Percentiles rank a stretch among this genome's conserved stretches.
Conservation (phyloP, 371 early-diverging fungal genomes). For the Smittium mucronatum region DNA sequence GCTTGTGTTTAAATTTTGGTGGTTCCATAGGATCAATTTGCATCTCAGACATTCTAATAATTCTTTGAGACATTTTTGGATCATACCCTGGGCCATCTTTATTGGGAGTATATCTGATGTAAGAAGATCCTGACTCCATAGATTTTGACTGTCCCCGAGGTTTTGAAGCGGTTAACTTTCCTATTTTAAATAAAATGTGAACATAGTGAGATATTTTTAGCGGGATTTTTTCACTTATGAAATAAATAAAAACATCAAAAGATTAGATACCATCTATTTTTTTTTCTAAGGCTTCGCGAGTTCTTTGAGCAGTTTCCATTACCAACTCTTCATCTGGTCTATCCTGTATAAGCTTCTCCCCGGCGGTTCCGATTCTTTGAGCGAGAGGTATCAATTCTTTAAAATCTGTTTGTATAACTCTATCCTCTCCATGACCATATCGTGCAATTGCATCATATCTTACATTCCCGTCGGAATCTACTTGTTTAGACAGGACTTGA, state of each 20-base stretch:
- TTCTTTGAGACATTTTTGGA: conserved; percentile 58
- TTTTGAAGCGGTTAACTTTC: conserved; percentile 45
- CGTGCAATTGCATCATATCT: conserved; percentile 77
- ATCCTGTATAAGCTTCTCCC: conserved; percentile 43
- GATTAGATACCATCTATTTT: conserved; percentile 48
- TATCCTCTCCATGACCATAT: conserved; percentile 58
- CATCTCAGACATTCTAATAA: conserved; percentile 88
- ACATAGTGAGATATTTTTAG: too few species aligned
- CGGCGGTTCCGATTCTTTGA: conserved; percentile 57
- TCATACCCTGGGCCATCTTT: conserved; percentile 47
- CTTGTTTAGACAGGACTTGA: conserved; percentile 70
- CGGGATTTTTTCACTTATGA: not conserved
- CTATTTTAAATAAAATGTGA: conserved; percentile 24
- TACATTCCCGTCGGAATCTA: conserved; percentile 80
- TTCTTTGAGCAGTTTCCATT: conserved; percentile 71
- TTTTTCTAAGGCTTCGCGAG: conserved; percentile 73
- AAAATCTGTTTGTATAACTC: conserved; percentile 66
- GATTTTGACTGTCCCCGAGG: conserved; percentile 41
- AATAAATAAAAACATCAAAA: not conserved
- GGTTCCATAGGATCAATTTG: conserved; percentile 95
- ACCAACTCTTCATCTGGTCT: conserved; percentile 71
- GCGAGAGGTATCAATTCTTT: conserved; percentile 68
- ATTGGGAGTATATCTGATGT: conserved; percentile 82
- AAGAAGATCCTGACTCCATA: conserved; percentile 53
- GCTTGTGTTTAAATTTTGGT: conserved; percentile 79